Evolutionary conservation across 768 basidiomycete species (phyloP).

Genomic region (Asterophora parasitica): DNA sequence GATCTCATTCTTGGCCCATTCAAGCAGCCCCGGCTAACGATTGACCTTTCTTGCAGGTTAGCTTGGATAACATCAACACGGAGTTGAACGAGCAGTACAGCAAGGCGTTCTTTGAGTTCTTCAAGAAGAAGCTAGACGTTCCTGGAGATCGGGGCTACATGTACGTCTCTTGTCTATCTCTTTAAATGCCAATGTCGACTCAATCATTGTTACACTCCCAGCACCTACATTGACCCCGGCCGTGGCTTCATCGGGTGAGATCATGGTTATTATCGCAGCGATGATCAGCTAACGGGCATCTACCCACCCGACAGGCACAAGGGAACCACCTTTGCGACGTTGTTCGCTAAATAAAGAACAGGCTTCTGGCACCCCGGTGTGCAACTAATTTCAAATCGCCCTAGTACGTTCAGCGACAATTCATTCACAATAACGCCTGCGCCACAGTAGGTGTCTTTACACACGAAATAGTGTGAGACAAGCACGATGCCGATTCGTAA

Average conservation of each 20-base stretch:
- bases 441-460: too few species aligned
- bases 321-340: conserved; percentile 42
- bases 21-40: neutral
- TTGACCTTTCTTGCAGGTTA: conserved; percentile 32
- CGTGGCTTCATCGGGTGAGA: conserved; percentile 42
- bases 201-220: conserved; percentile 8
- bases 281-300: too few species aligned
- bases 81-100: conserved; percentile 49
- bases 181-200: neutral
- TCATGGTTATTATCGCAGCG: neutral
- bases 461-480: too few species aligned
- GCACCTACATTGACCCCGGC: conserved; percentile 51
- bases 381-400: too few species aligned
- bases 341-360: conserved; percentile 30
- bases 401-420: too few species aligned
- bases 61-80: conserved; percentile 51
- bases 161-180: conserved; percentile 24
- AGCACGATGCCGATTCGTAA: too few species aligned
- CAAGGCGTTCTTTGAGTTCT: conserved; percentile 48
- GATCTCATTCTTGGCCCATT: neutral
- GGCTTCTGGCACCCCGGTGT: too few species aligned
- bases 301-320: conserved; percentile 27
- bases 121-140: conserved; percentile 49
- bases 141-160: conserved; percentile 56
- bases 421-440: too few species aligned